phyloP scores from a whole-genome alignment of 2,329 filamentous ascomycete species.

The Setomelanomma holmii region DNA sequence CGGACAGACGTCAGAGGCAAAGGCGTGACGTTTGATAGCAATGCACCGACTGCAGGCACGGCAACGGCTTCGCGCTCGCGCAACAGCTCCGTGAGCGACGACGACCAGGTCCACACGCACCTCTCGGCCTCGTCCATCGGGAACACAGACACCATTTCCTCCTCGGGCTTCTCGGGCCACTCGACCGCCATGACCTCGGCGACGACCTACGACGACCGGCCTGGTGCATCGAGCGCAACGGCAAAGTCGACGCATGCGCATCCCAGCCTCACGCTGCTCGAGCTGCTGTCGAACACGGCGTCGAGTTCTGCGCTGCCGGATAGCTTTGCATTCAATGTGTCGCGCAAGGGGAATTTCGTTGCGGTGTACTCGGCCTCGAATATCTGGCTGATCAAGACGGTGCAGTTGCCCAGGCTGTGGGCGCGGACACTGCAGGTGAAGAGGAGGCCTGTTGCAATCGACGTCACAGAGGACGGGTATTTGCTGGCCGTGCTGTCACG shows the following conservation, averaged over 20 bases:
- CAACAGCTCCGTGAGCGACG: slow-evolving; percentile 31
- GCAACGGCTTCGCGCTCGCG: slow-evolving; percentile 7
- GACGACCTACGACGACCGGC: slow-evolving; percentile 37
- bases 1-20: slow-evolving; percentile 31
- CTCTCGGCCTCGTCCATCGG: slow-evolving; percentile 41
- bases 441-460: slow-evolving; percentile 63
- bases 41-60: slow-evolving; percentile 17
- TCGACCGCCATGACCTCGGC: slow-evolving; percentile 47
- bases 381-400: slow-evolving; percentile 48
- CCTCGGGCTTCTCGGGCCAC: slow-evolving; percentile 33
- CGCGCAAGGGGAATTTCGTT: slow-evolving; percentile 45
- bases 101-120: slow-evolving; percentile 33
- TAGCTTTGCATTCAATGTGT: slow-evolving; percentile 47
- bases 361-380: slow-evolving; percentile 47
- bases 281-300: slow-evolving; percentile 48
- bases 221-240: slow-evolving; percentile 22
- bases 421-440: slow-evolving; percentile 46
- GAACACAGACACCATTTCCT: slow-evolving; percentile 37
- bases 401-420: slow-evolving; percentile 45
- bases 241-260: slow-evolving; percentile 35
- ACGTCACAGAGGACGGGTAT: slow-evolving; percentile 79
- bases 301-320: slow-evolving; percentile 49
- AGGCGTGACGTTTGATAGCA: slow-evolving; percentile 27
- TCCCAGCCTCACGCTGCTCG: slow-evolving; percentile 44
- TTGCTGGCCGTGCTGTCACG: slow-evolving; percentile 80